Percentiles rank a stretch among this genome's conserved stretches.
Conservation (phyloP, 768 basidiomycete species). For the Amanita exitialis region DNA sequence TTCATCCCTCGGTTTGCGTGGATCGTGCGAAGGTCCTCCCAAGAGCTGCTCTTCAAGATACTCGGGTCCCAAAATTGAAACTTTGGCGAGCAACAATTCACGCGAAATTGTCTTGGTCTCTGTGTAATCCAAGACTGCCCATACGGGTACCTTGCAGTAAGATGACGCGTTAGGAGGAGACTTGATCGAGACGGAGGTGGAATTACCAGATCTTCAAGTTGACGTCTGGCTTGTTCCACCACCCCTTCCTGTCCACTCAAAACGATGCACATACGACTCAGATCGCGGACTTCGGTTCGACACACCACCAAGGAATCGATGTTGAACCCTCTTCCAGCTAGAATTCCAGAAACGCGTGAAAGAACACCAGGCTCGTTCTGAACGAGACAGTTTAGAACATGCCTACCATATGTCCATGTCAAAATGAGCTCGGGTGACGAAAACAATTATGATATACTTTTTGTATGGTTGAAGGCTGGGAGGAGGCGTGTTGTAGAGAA, state of each 20-base stretch:
- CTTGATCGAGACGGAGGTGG: not conserved
- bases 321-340: constrained; percentile 97
- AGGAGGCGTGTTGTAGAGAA: constrained; percentile 92
- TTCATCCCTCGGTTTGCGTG: constrained; percentile 32
- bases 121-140: constrained; percentile 98
- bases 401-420: constrained; percentile 34
- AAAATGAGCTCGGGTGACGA: not conserved
- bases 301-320: constrained; percentile 98
- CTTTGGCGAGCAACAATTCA: constrained; percentile 90
- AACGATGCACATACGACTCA: constrained; percentile 97
- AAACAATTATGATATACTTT: constrained; percentile 43
- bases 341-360: constrained; percentile 93
- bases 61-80: constrained; percentile 95
- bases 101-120: constrained; percentile 85
- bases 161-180: not conserved
- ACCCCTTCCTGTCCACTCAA: constrained; percentile 95
- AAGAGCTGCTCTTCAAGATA: constrained; percentile 88
- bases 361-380: constrained; percentile 99
- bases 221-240: constrained; percentile 92
- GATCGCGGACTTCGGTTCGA: constrained; percentile 92
- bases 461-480: constrained; percentile 89
- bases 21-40: constrained; percentile 78
- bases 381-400: constrained; percentile 94
- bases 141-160: constrained; percentile 78
- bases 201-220: constrained; percentile 89